Percentiles rank a stretch among this genome's conserved stretches.
Evolutionary conservation across 164 flowering plant species (phyloP).

Genomic region (Annona cherimola): DNA sequence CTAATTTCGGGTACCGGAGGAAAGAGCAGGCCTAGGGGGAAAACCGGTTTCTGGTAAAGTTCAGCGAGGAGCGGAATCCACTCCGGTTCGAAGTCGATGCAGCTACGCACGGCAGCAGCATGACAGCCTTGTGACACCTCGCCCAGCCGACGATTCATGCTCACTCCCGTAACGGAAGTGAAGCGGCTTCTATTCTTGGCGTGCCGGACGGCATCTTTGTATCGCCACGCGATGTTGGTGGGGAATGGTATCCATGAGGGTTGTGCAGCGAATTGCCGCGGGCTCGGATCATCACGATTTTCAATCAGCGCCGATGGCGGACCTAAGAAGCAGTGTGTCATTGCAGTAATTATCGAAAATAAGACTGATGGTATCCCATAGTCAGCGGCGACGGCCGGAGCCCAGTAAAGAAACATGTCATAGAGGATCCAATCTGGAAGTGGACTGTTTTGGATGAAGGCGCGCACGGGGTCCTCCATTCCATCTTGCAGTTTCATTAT

Average conservation of each 20-base stretch:
- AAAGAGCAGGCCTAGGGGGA: constrained; percentile 17
- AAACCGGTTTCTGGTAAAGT: constrained; percentile 11
- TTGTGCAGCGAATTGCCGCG: background rate
- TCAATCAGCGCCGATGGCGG: background rate
- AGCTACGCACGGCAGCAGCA: constrained; percentile 11
- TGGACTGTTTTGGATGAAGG: constrained; percentile 3
- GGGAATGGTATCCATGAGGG: constrained; percentile 14
- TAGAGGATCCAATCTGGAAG: constrained; percentile 21
- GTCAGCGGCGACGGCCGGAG: constrained; percentile 4
- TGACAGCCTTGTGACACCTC: background rate
- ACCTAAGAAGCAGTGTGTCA: constrained; percentile 1
- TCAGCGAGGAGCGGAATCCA: constrained; percentile 7
- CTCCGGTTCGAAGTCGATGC: constrained; percentile 13
- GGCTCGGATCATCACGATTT: too few species aligned
- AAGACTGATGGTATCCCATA: constrained; percentile 4
- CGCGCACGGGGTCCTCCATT: constrained; percentile 17
- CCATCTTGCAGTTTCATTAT: constrained; percentile 26
- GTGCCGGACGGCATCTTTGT: constrained; percentile 8
- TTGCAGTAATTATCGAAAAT: constrained; percentile 3
- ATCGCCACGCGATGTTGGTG: background rate
- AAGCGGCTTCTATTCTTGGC: background rate
- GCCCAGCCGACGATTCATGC: background rate
- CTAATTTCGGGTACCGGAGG: background rate
- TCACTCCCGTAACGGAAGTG: background rate
- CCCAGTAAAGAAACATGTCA: constrained; percentile 15